Evolutionary conservation across 768 basidiomycete genomes (phyloP), one percentile per base, ranked within the genome.

Genomic region (Amyloporia xantha): DNA sequence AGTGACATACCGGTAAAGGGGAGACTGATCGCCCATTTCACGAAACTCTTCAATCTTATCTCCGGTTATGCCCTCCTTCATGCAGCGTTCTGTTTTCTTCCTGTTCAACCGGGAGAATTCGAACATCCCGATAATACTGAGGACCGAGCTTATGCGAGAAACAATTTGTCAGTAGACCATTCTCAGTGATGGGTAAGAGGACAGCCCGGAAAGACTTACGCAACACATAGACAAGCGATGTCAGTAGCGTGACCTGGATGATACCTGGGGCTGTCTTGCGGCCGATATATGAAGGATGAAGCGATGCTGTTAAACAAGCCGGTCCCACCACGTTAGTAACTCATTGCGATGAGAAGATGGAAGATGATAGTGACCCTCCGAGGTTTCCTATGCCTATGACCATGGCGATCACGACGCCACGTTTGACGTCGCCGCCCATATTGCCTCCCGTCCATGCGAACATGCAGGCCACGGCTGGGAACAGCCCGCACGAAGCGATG

Each of bases 401-500:
- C 67, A 77, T 70, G 4, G 75, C 81, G 33, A 81, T 53, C 9
- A 70, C 68, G 12, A 81, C 69, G 19, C 71, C 81, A 47, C 72
- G 69, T 54, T 76, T 74, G 43, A 76, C 52, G 54, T 78, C 78
- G 20, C 81, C 78, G 21, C 80, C 79, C 0, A 75, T 72, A 46
- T 78, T 77, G 6, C 74, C 73, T 1, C 73, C 70, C 2, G 68
- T 73, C 81, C 81, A 82, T 28, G 78, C 76, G 2, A 82, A 60
- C 24, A 60, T 59, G 19, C 79, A 65, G 3, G 66, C 65, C 43
- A 80, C 67, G 5, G 71, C 73, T 0, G 81, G 76, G 54, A 66
- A 81, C 5, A 78, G 72, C 17, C 81, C 81, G 17, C 69, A 61
- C 2, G 77, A 74, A 23, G 77, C 72, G 36, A 82, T 62, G 25